phyloP scores from a whole-genome alignment of 768 basidiomycete genomes.

The Lactifluus rugatus region DNA sequence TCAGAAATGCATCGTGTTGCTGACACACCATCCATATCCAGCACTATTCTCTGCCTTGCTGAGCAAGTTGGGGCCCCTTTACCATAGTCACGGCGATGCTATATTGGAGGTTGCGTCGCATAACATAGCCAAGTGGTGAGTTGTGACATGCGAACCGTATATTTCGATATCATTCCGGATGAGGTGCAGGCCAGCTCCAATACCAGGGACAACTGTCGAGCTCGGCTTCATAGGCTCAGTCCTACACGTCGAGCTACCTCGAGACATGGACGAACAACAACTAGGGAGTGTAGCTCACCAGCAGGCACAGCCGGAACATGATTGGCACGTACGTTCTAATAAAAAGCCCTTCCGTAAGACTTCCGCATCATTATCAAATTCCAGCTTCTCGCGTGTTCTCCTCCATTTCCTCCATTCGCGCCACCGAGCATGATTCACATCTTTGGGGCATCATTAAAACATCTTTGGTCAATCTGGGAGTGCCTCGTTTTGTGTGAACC shows the following conservation, averaged over 20 bases:
- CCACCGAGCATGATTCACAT: slow-evolving; percentile 47
- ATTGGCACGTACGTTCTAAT: slow-evolving; percentile 12
- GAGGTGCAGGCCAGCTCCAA: slow-evolving; percentile 68
- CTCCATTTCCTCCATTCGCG: slow-evolving; percentile 36
- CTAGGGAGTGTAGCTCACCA: slow-evolving; percentile 38
- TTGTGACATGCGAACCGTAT: not conserved
- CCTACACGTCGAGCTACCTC: slow-evolving; percentile 62
- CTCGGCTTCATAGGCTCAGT: slow-evolving; percentile 79
- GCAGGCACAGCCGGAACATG: slow-evolving; percentile 12
- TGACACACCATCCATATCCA: slow-evolving; percentile 73
- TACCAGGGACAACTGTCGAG: slow-evolving; percentile 56
- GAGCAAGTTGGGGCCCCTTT: slow-evolving; percentile 64
- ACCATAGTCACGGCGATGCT: slow-evolving; percentile 59
- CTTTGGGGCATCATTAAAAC: slow-evolving; percentile 54
- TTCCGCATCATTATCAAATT: not conserved
- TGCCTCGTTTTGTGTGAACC: slow-evolving; percentile 88
- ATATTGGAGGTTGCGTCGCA: slow-evolving; percentile 84
- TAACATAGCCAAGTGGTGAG: slow-evolving; percentile 77
- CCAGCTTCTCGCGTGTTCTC: slow-evolving; percentile 60
- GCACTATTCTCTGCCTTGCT: slow-evolving; percentile 66
- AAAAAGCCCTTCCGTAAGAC: not conserved
- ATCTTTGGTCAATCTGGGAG: slow-evolving; percentile 88
- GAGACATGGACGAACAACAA: slow-evolving; percentile 62
- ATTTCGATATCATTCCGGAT: slow-evolving; percentile 18
- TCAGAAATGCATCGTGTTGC: slow-evolving; percentile 71